Evolutionary conservation across 257 asterid genomes (phyloP), one percentile per base, ranked within the genome.

Genomic region (Echites panduratus): DNA sequence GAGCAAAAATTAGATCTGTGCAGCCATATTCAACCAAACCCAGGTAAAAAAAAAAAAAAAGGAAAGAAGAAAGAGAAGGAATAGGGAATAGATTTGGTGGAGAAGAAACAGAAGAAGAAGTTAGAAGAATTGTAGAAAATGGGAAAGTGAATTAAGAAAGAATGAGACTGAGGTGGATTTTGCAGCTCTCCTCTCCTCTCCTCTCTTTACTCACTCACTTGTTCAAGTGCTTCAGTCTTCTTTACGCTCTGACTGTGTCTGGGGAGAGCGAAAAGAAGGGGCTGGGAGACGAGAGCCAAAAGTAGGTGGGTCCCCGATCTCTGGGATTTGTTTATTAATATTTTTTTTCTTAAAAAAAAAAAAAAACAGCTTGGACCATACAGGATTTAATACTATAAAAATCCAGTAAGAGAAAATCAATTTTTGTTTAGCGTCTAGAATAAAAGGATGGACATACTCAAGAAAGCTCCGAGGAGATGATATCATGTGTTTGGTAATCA

Each of bases 1-100:
- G 22, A 63, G 49, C 4, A 47, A 49, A 50, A 0, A 63, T 49
- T 64, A 35, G 79, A 76, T 76, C 79, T 76, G 62, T 17, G n/a
- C 29, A 26, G 68, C 32, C 54, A 73, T 38, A n/a, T 63, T 41
- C 45, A 29, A 27, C 66, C 35, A 27, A 27, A 63, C 47, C 26
- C 24, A 63, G 24, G 7, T 8, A 1, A 16, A 62, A 62, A 29
- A 22, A 52, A 52, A 52, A 52, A 49, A 5, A 12, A 26, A 45
- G 26, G 10, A 22, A 20, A 12, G 29, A 43, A 8, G 50, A 16
- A 38, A 45, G 11, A 17, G 22, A 16, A 14, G 38, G 77, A 22
- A 40, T 5, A 52, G 17, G 2, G 35, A 12, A 29, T 22, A 7
- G 32, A 22, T 7, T n/a, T n/a, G 40, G 54, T 24, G 17, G 57